Evolutionary conservation across 2,329 filamentous ascomycete species (phyloP).

Genomic region (Exophiala bonariae): DNA sequence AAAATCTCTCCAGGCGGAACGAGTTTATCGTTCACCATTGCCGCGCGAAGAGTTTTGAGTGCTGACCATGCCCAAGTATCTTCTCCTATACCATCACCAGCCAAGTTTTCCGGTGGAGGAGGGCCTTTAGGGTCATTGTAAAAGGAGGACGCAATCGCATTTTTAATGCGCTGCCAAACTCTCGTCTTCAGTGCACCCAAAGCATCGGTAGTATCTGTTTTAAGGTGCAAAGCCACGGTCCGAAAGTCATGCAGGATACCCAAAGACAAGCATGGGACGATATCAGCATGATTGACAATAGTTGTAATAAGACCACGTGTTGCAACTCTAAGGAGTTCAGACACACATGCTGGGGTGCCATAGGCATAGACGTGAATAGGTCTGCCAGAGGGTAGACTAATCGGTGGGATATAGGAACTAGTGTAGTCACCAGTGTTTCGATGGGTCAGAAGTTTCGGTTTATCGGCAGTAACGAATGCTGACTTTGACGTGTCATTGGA

Average conservation of each 20-base stretch:
- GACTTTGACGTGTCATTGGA: conserved; percentile 47
- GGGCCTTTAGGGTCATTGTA: conserved; percentile 32
- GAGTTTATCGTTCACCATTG: conserved; percentile 69
- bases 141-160: conserved; percentile 38
- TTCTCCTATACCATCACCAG: conserved; percentile 57
- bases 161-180: conserved; percentile 65
- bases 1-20: conserved; percentile 77
- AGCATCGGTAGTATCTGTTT: conserved; percentile 67
- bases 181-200: conserved; percentile 66
- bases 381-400: conserved; percentile 64
- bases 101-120: conserved; percentile 43
- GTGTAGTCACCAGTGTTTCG: conserved; percentile 30
- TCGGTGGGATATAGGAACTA: conserved; percentile 28
- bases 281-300: conserved; percentile 69
- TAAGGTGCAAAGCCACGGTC: conserved; percentile 70
- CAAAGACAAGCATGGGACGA: conserved; percentile 72
- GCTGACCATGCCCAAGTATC: conserved; percentile 69
- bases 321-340: conserved; percentile 65
- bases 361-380: conserved; percentile 80
- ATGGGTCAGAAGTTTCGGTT: conserved; percentile 40
- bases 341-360: conserved; percentile 72
- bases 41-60: conserved; percentile 64
- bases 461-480: conserved; percentile 63
- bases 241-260: conserved; percentile 75
- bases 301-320: conserved; percentile 75